A percentile compares a stretch with the other conserved stretches of the same genome.
Evolutionary conservation across 768 basidiomycete species (phyloP).

Genomic region (Fomitopsis pulvina): DNA sequence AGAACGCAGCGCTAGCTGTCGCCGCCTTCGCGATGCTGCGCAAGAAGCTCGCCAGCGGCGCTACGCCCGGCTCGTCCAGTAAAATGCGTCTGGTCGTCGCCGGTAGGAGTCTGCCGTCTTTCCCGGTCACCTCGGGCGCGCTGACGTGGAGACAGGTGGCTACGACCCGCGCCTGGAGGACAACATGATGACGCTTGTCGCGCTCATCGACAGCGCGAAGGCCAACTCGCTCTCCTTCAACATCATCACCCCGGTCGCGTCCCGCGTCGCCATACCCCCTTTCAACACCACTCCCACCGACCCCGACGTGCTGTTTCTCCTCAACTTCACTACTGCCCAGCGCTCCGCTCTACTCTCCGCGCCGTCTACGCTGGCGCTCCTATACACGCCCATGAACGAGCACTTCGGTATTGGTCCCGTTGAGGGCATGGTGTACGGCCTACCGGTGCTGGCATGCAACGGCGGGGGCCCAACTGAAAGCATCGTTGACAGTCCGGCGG

Average conservation of each 20-base stretch:
- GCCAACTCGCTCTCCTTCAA: conserved; percentile 50
- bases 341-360: conserved; percentile 74
- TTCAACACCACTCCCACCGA: conserved; percentile 30
- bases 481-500: conserved; percentile 37
- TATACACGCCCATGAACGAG: conserved; percentile 94
- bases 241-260: conserved; percentile 43
- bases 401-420: conserved; percentile 97
- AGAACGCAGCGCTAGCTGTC: conserved; percentile 81
- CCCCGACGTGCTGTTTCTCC: conserved; percentile 77
- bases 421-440: conserved; percentile 88
- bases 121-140: not conserved
- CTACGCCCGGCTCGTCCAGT: conserved; percentile 15
- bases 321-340: conserved; percentile 84
- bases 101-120: conserved; percentile 35
- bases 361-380: conserved; percentile 58
- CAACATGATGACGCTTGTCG: conserved; percentile 63
- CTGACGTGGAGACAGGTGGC: conserved; percentile 48
- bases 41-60: conserved; percentile 17
- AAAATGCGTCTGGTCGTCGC: conserved; percentile 70
- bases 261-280: conserved; percentile 33
- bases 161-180: conserved; percentile 86
- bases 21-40: conserved; percentile 62
- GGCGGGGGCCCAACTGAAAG: conserved; percentile 91
- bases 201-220: conserved; percentile 54
- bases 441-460: conserved; percentile 85